phyloP scores from a whole-genome alignment of 352 stramenopile species.

The Phytophthora crassamura region DNA sequence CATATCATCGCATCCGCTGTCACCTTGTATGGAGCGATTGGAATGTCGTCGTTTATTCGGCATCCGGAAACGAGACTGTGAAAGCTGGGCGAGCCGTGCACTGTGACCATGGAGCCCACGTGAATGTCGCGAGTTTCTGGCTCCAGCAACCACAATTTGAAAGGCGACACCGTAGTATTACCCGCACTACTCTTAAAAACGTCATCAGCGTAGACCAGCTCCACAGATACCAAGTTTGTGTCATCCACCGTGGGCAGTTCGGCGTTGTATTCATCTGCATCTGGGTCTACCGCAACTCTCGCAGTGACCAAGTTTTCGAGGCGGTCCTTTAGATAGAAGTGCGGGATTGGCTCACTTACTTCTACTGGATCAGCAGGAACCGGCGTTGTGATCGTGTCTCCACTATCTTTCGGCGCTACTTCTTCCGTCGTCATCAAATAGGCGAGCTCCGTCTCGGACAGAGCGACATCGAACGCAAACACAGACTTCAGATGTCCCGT shows the following conservation, averaged over 20 bases:
- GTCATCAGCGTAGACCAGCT: constrained; percentile 21
- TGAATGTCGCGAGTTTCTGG: constrained; percentile 33
- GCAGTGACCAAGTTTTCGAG: constrained; percentile 30
- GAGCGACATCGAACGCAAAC: constrained; percentile 52
- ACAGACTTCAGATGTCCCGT: constrained; percentile 45
- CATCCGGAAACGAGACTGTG: constrained; percentile 21
- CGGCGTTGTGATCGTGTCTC: neutral
- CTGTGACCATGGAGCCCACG: constrained; percentile 27
- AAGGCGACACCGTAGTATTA: constrained; percentile 13
- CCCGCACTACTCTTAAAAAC: constrained; percentile 7
- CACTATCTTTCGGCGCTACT: neutral
- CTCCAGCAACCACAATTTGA: constrained; percentile 32
- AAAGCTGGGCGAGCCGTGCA: constrained; percentile 33
- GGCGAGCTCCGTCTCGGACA: constrained; percentile 45
- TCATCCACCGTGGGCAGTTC: constrained; percentile 25
- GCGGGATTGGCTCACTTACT: constrained; percentile 18
- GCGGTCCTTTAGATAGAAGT: constrained; percentile 29
- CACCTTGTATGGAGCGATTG: constrained; percentile 21
- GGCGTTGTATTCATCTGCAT: constrained; percentile 44
- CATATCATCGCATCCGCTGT: constrained; percentile 32
- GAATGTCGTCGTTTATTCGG: constrained; percentile 20
- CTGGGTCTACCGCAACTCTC: constrained; percentile 31
- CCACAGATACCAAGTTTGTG: constrained; percentile 19
- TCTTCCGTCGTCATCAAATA: constrained; percentile 45
- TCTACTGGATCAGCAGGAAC: neutral